Evolutionary conservation across 2,329 filamentous ascomycete genomes (phyloP), one percentile per base, ranked within the genome.

Genomic region (Hypoxylon sp.): DNA sequence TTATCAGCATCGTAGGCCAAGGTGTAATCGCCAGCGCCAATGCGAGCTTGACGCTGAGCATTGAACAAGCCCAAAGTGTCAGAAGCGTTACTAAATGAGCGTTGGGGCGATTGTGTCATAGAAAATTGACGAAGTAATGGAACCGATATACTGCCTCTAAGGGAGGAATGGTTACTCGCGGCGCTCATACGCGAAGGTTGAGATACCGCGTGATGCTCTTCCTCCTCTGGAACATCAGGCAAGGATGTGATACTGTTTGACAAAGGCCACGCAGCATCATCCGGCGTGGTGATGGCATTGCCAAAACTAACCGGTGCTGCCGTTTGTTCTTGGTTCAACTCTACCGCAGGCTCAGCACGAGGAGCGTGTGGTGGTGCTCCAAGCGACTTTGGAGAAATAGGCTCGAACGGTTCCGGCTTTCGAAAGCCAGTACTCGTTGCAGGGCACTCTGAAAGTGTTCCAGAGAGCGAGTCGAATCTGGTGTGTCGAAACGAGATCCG

Each of bases 141-240:
- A 2, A 86, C 84, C 0, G 87, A 89, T 46, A 86, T 78, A 69
- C 85, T 87, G 19, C 81, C 84, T 51, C 85, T 79, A 9, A 88
- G 80, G 0, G 85, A 87, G 2, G 84, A 84, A 41, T 76, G 76
- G 62, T 79, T 85, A 74, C 84, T 86, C 14, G 78, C 72, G 19
- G 83, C 67, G 74, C 82, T 87, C 43, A 78, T 75, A 23, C 79
- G 81, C 25, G 81, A 82, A 54, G 75, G 79, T 60, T 76, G 80
- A 25, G 71, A 71, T 30, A 74, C 73, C 53, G 74, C 76, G 47
- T 77, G 75, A 61, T 82, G 81, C 68, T 90, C 88, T 32, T 90
- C 88, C 71, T 90, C 88, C 72, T 90, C 88, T 0, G 87, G 86
- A 3, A 90, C 87, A 70, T 89, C 84, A 5, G 87, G 81, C 16